phyloP scores from a whole-genome alignment of 805 yeast species.

The Saturnispora quitensis region DNA sequence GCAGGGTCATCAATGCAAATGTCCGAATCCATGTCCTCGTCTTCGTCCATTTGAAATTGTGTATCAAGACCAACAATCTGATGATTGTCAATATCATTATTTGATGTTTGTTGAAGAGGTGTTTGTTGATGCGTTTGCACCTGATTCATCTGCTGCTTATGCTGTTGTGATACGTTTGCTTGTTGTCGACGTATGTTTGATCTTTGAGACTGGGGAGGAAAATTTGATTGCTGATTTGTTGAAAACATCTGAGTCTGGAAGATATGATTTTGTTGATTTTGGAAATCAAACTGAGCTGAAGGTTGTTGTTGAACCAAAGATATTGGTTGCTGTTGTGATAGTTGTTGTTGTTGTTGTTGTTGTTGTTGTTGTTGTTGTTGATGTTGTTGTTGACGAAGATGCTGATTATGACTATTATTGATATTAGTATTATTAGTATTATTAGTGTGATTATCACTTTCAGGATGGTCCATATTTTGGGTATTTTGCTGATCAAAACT shows the following conservation, averaged over 20 bases:
- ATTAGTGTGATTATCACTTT: conserved; percentile 1
- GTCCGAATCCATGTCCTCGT: conserved; percentile 34
- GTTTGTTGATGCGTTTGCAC: conserved; percentile 12
- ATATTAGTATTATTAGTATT: not conserved
- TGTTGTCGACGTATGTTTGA: not conserved
- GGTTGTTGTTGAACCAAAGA: not conserved
- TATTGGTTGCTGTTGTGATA: conserved; percentile 10
- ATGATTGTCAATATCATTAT: conserved; percentile 5
- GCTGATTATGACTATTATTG: conserved; percentile 2
- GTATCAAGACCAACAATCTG: conserved; percentile 12
- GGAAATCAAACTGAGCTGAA: not conserved
- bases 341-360: conserved; percentile 18
- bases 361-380: conserved; percentile 11
- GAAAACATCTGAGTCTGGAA: conserved; percentile 7
- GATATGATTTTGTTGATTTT: conserved; percentile 4
- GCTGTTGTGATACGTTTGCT: conserved; percentile 1
- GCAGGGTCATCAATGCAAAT: conserved; percentile 95
- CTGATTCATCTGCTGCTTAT: conserved; percentile 2
- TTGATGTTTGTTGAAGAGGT: not conserved
- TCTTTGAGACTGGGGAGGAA: conserved; percentile 12
- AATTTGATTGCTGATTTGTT: not conserved
- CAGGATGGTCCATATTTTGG: not conserved
- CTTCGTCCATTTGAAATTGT: conserved; percentile 31
- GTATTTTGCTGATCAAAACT: conserved; percentile 15
- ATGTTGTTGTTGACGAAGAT: conserved; percentile 2